phyloP scores from a whole-genome alignment of 108 stramenopile species.

The Nitzschia sp. region DNA sequence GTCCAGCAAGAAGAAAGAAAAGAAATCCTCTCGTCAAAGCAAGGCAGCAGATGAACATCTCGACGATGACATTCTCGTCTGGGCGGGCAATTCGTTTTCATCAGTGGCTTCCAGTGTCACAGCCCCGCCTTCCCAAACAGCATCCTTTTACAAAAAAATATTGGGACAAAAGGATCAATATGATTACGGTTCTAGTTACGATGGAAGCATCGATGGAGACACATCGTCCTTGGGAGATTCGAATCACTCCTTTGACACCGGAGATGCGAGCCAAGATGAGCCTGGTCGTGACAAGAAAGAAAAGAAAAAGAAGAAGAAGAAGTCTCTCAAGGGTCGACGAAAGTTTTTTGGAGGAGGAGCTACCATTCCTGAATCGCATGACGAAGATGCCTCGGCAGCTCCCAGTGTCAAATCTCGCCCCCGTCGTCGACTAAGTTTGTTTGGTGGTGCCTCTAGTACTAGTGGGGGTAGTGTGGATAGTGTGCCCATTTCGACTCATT shows the following conservation, averaged over 20 bases:
- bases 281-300: neutral
- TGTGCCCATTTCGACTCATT: neutral
- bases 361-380: slow-evolving; percentile 6
- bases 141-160: slow-evolving; percentile 19
- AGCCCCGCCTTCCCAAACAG: slow-evolving; percentile 20
- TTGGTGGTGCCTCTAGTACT: slow-evolving; percentile 4
- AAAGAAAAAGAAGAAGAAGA: neutral
- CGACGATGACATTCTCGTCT: slow-evolving; percentile 12
- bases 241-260: slow-evolving; percentile 1
- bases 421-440: slow-evolving; percentile 9
- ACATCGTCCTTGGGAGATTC: neutral
- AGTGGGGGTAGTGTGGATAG: neutral
- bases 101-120: slow-evolving; percentile 30
- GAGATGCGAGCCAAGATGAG: neutral
- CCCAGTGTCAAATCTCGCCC: neutral
- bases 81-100: slow-evolving; percentile 2
- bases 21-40: slow-evolving; percentile 2
- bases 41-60: slow-evolving; percentile 18
- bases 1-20: slow-evolving; percentile 6
- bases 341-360: slow-evolving; percentile 4
- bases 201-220: slow-evolving; percentile 16
- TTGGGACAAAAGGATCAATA: neutral
- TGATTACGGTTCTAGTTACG: neutral
- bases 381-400: neutral
- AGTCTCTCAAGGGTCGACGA: neutral